Evolutionary conservation across 495 filamentous ascomycete genomes (phyloP).

Genomic region (Aspergillus sparsus): DNA sequence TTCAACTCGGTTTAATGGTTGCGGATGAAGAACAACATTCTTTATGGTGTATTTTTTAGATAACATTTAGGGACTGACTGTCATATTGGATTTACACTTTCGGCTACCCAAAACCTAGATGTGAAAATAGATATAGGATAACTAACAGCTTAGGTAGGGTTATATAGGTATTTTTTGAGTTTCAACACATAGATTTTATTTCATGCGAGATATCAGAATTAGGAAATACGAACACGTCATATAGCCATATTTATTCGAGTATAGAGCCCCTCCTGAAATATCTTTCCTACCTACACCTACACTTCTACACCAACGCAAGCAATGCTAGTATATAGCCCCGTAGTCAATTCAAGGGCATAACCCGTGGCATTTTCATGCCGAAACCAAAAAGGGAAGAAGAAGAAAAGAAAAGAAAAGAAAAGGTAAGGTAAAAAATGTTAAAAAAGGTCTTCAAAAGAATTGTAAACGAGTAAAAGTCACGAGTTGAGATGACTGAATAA

Average conservation of each 20-base stretch:
- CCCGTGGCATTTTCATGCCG: neutral
- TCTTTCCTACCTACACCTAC: slow-evolving; percentile 10
- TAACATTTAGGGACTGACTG: neutral
- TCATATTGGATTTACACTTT: neutral
- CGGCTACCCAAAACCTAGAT: neutral
- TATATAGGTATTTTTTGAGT: neutral
- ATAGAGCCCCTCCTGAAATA: slow-evolving; percentile 1
- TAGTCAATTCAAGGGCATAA: too few species aligned
- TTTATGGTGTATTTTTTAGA: slow-evolving; percentile 14
- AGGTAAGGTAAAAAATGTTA: neutral
- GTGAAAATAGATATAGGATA: neutral
- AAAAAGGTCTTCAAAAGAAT: neutral
- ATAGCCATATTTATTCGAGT: slow-evolving; percentile 5
- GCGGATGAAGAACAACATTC: neutral
- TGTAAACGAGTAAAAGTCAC: too few species aligned
- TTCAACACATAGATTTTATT: slow-evolving; percentile 18
- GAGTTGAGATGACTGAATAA: neutral
- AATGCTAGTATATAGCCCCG: neutral
- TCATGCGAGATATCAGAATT: slow-evolving; percentile 9
- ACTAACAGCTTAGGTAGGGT: neutral
- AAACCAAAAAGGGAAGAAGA: neutral
- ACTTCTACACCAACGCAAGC: slow-evolving; percentile 1
- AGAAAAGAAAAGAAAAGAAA: neutral
- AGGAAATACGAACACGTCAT: neutral
- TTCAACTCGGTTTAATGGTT: neutral